A percentile compares a stretch with the other conserved stretches of the same genome.
phyloP scores from a whole-genome alignment of 2,329 filamentous ascomycete species.

The Aspergillus arachidicola region DNA sequence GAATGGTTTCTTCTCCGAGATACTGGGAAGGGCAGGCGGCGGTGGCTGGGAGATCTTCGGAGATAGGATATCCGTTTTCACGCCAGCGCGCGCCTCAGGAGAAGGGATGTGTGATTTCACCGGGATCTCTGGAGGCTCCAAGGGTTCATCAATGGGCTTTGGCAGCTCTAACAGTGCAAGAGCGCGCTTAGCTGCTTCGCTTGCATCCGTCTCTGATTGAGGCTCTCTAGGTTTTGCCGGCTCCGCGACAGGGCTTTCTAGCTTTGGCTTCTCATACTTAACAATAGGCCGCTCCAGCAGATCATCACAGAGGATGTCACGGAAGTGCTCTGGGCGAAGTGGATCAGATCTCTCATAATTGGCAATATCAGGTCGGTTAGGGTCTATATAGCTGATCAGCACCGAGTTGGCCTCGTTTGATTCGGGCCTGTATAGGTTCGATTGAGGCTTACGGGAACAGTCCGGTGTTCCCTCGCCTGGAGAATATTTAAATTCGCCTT shows the following conservation, averaged over 20 bases:
- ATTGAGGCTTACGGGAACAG: slow-evolving; percentile 40
- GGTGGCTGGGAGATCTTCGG: not conserved
- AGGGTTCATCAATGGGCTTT: not conserved
- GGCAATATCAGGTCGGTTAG: slow-evolving; percentile 68
- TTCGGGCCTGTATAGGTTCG: slow-evolving; percentile 30
- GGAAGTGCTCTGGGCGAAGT: slow-evolving; percentile 39
- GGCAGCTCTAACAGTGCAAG: slow-evolving; percentile 4
- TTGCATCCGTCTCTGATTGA: not conserved
- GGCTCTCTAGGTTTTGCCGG: not conserved
- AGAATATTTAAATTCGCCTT: slow-evolving; percentile 25
- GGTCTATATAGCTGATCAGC: slow-evolving; percentile 66
- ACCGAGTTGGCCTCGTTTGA: slow-evolving; percentile 63
- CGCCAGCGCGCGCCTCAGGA: not conserved
- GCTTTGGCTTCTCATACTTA: not conserved
- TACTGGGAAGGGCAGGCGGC: slow-evolving; percentile 23
- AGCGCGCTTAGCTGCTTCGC: slow-evolving; percentile 1
- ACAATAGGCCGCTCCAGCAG: not conserved
- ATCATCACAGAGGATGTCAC: slow-evolving; percentile 14
- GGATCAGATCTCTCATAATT: slow-evolving; percentile 56
- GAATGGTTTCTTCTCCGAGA: slow-evolving; percentile 4
- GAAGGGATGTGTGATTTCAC: not conserved
- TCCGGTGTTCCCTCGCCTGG: slow-evolving; percentile 34
- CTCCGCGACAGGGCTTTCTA: not conserved
- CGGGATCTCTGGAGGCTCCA: not conserved
- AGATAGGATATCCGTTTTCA: slow-evolving; percentile 1